phyloP scores from a whole-genome alignment of 2,329 filamentous ascomycete genomes.

The Dendryphion nanum region DNA sequence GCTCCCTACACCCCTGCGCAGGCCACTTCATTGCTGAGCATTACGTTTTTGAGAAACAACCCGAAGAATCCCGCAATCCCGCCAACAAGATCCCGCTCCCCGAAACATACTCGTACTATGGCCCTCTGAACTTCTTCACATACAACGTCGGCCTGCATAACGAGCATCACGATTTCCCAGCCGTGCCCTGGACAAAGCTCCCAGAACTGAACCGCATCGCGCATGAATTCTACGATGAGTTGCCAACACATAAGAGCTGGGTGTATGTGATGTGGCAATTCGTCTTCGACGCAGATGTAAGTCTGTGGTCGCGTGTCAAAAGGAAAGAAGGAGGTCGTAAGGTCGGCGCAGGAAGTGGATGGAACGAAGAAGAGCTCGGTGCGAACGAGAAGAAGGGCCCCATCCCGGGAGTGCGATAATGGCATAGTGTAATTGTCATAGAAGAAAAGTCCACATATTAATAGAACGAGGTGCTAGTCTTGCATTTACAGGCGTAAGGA shows the following conservation, averaged over 20 bases:
- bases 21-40: constrained; percentile 99
- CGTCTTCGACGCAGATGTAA: constrained; percentile 84
- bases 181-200: constrained; percentile 89
- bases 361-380: constrained; percentile 51
- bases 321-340: constrained; percentile 71
- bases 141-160: constrained; percentile 99
- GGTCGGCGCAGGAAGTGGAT: constrained; percentile 47
- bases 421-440: too few species aligned
- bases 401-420: constrained; percentile 38
- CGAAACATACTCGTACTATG: constrained; percentile 97
- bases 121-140: constrained; percentile 83
- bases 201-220: constrained; percentile 76
- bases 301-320: constrained; percentile 91
- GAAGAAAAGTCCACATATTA: too few species aligned
- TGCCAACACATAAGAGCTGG: constrained; percentile 90
- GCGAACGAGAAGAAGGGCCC: constrained; percentile 49
- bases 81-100: constrained; percentile 58
- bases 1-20: constrained; percentile 88
- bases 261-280: constrained; percentile 93
- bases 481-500: too few species aligned
- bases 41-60: constrained; percentile 49
- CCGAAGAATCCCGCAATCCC: constrained; percentile 59
- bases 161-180: constrained; percentile 98
- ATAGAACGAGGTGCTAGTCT: too few species aligned
- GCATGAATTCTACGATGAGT: constrained; percentile 83